Evolutionary conservation across 176 grass and related monocot species (phyloP).

Genomic region (Pontederia crassipes): DNA sequence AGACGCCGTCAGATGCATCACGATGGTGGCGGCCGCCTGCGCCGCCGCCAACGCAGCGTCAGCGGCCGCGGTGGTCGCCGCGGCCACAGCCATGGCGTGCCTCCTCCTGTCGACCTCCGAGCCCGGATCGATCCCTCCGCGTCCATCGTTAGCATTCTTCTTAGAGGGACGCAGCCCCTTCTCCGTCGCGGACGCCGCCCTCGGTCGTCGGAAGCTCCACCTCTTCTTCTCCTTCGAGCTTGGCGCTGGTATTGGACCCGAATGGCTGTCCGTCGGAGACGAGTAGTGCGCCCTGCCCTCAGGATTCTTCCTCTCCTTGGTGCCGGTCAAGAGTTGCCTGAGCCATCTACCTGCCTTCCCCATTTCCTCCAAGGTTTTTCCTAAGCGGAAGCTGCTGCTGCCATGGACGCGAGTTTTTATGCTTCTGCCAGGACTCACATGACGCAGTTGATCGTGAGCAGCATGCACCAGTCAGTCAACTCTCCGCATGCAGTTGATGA

Average conservation of each 20-base stretch:
- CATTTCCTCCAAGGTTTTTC: constrained; percentile 25
- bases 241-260: constrained; percentile 15
- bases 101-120: too few relatives aligned
- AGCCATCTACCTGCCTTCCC: constrained; percentile 63
- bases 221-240: constrained; percentile 37
- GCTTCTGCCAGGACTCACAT: too few relatives aligned
- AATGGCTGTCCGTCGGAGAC: constrained; percentile 4
- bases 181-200: background rate
- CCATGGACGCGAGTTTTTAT: too few relatives aligned
- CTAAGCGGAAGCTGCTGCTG: background rate
- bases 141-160: background rate
- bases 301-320: constrained; percentile 28
- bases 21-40: constrained; percentile 10
- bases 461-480: too few relatives aligned
- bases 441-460: too few relatives aligned
- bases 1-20: too few relatives aligned
- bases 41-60: too few relatives aligned
- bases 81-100: too few relatives aligned
- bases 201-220: constrained; percentile 58
- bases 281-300: constrained; percentile 1
- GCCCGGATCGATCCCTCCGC: background rate
- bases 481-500: too few relatives aligned
- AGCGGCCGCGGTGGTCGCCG: too few relatives aligned
- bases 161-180: background rate
- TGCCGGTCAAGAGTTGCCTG: constrained; percentile 33